Conservation (phyloP, 192 early-diverging fungal genomes). For the Spizellomyces sp. region DNA sequence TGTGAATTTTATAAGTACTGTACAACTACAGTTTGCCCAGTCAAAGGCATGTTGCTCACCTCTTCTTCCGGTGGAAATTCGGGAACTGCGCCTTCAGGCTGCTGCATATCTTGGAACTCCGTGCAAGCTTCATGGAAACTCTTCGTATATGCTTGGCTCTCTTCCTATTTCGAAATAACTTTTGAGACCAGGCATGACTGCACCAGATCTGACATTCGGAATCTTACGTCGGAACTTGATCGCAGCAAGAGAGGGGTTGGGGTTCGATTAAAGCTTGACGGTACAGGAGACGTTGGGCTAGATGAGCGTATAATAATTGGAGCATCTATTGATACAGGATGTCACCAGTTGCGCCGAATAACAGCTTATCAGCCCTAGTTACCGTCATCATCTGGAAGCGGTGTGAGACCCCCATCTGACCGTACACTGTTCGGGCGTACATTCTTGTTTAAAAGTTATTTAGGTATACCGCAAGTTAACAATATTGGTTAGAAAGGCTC, state of each 20-base stretch:
- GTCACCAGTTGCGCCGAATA: background rate
- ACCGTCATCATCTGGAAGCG: slow-evolving; percentile 24
- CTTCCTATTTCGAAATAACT: slow-evolving; percentile 4
- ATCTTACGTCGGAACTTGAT: background rate
- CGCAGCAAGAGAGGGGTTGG: background rate
- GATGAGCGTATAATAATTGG: slow-evolving; percentile 11
- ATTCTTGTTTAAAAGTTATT: background rate
- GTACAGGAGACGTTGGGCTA: slow-evolving; percentile 2
- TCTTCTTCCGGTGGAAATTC: no score
- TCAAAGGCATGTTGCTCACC: no score
- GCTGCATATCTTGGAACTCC: no score
- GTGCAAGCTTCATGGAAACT: background rate
- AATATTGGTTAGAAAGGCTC: no score
- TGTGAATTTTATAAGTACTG: no score
- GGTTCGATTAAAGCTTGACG: background rate
- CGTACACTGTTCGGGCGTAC: slow-evolving; percentile 14
- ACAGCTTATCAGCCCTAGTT: background rate
- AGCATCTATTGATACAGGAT: slow-evolving; percentile 17
- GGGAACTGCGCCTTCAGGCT: no score
- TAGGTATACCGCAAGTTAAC: no score
- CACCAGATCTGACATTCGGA: background rate
- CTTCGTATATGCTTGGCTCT: background rate
- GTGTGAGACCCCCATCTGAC: slow-evolving; percentile 32
- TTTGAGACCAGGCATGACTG: background rate
- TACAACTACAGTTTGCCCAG: no score